These are phyloP conservation scores for Entophlyctis helioformis DNA, from an alignment of 192 early-diverging fungal species.

Conservation along the genomic window DNA sequence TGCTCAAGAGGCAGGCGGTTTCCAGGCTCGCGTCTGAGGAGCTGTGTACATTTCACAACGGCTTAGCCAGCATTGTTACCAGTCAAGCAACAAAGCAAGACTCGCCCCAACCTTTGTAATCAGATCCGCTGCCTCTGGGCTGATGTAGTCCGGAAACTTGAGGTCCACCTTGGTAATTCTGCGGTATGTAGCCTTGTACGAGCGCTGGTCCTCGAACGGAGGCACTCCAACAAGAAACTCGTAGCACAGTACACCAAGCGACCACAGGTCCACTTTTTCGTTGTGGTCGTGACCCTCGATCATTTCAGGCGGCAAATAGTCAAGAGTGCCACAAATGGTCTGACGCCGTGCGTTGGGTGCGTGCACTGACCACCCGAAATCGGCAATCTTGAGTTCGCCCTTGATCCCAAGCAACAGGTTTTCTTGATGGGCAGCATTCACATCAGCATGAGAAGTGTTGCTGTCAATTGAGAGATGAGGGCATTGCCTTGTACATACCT, in stretches of 20 bases:
- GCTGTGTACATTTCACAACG: conserved; percentile 22
- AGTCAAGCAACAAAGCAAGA: not conserved
- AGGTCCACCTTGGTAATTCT: conserved; percentile 78
- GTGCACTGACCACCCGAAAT: conserved; percentile 97
- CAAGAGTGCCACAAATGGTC: conserved; percentile 89
- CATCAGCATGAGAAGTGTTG: not conserved
- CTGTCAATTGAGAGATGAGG: not conserved
- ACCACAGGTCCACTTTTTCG: conserved; percentile 81
- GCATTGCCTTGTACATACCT: conserved; percentile 7
- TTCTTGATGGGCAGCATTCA: conserved; percentile 35
- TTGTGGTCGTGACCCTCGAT: conserved; percentile 74
- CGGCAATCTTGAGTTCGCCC: conserved; percentile 87
- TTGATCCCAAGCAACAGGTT: conserved; percentile 74
- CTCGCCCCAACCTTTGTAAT: conserved; percentile 52
- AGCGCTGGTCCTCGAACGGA: conserved; percentile 69
- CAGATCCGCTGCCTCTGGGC: conserved; percentile 68
- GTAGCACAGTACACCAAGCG: conserved; percentile 81
- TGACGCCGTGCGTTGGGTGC: conserved; percentile 56
- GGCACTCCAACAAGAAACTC: conserved; percentile 90
- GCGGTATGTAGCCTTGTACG: conserved; percentile 59
- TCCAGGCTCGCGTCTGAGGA: conserved; percentile 59
- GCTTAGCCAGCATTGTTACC: not conserved
- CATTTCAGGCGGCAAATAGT: conserved; percentile 95
- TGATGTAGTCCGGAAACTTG: conserved; percentile 66
- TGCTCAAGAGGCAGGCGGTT: conserved; percentile 59